A percentile compares a stretch with the other conserved stretches of the same genome.
These are phyloP conservation scores for Waltergamsia citrina DNA, from an alignment of 2,329 filamentous ascomycete species.

Conservation along the genomic window DNA sequence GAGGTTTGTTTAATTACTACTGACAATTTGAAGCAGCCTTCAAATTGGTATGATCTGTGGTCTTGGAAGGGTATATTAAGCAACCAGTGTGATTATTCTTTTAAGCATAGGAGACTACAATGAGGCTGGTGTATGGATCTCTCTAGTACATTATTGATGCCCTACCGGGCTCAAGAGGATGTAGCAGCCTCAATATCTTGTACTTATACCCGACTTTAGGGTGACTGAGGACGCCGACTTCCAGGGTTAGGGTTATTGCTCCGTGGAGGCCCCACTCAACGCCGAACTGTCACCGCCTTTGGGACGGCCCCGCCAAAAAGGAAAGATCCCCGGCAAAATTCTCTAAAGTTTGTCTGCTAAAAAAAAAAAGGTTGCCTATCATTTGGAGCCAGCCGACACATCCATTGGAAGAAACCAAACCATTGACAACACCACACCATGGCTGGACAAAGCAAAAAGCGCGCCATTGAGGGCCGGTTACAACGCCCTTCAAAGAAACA, in stretches of 20 bases:
- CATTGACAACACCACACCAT: conserved; percentile 10
- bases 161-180: no score
- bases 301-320: neutral
- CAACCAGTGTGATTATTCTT: no score
- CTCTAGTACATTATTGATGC: no score
- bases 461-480: conserved; percentile 16
- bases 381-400: conserved; percentile 4
- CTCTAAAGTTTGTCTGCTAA: conserved; percentile 2
- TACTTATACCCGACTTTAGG: no score
- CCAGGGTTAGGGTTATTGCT: neutral
- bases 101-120: no score
- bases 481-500: conserved; percentile 41
- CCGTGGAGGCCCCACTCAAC: neutral
- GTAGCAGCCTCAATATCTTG: no score
- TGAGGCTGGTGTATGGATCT: no score
- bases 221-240: neutral
- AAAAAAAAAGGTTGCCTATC: neutral
- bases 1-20: no score
- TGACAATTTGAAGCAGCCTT: no score
- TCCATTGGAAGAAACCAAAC: no score
- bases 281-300: conserved; percentile 1
- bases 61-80: no score
- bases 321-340: conserved; percentile 3
- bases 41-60: no score
- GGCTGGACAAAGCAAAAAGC: conserved; percentile 24